phyloP scores from a whole-genome alignment of 345 rosid species.

The Firmiana major region DNA sequence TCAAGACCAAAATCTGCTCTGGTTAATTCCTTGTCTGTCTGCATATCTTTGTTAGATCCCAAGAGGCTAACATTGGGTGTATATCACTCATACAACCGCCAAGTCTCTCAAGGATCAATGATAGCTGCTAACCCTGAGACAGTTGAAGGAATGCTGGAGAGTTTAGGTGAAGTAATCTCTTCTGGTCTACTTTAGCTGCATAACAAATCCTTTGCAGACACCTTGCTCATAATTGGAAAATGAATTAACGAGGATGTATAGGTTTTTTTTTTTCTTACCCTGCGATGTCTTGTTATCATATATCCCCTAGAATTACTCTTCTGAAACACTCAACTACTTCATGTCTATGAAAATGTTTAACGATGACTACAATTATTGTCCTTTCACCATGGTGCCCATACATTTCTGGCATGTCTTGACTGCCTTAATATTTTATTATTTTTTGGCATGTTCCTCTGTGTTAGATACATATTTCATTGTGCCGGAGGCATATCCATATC shows the following conservation, averaged over 20 bases:
- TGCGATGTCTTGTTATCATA: background rate
- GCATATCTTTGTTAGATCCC: slow-evolving; percentile 90
- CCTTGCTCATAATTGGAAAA: background rate
- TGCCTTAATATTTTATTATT: background rate
- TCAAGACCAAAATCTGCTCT: slow-evolving; percentile 85
- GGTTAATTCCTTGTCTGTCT: slow-evolving; percentile 80
- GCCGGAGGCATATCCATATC: background rate
- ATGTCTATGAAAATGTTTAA: background rate
- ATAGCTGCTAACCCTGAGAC: slow-evolving; percentile 59
- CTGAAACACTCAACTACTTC: background rate
- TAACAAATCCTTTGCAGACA: background rate
- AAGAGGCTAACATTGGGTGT: slow-evolving; percentile 65
- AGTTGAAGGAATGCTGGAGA: slow-evolving; percentile 83
- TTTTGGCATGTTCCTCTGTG: background rate
- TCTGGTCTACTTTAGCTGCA: background rate
- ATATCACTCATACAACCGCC: slow-evolving; percentile 61
- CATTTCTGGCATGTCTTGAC: background rate
- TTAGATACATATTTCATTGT: background rate
- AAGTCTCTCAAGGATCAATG: slow-evolving; percentile 54
- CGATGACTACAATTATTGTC: background rate
- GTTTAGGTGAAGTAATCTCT: slow-evolving; percentile 55
- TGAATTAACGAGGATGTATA: background rate
- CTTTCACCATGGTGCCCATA: background rate
- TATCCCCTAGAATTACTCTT: background rate
- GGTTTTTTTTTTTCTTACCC: background rate